Conservation (phyloP, 2,329 filamentous ascomycete genomes). For the Colletotrichum liriopes region DNA sequence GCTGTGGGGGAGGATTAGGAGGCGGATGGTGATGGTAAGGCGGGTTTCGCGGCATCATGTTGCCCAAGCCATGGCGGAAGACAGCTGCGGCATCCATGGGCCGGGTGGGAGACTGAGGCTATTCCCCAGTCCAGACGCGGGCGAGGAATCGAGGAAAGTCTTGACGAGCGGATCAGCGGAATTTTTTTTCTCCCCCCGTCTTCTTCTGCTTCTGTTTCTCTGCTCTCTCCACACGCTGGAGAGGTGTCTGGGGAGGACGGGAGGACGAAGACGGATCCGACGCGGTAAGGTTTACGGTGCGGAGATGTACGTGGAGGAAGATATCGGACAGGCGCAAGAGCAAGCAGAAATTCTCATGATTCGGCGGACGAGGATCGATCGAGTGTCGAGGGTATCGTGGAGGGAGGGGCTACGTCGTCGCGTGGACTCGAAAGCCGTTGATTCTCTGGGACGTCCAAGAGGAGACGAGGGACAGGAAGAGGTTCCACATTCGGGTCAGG, state of each 20-base stretch:
- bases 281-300: slow-evolving; percentile 17
- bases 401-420: slow-evolving; percentile 23
- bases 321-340: slow-evolving; percentile 18
- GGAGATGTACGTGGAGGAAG: slow-evolving; percentile 15
- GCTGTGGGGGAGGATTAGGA: slow-evolving; percentile 44
- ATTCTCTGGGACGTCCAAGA: slow-evolving; percentile 17
- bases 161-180: neutral
- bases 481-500: slow-evolving; percentile 19
- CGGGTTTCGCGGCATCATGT: slow-evolving; percentile 45
- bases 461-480: slow-evolving; percentile 29
- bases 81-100: slow-evolving; percentile 73
- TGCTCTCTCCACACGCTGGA: neutral
- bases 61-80: slow-evolving; percentile 68
- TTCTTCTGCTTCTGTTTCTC: neutral
- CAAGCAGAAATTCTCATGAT: slow-evolving; percentile 32
- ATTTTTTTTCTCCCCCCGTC: too few relatives aligned
- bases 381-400: slow-evolving; percentile 33
- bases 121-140: slow-evolving; percentile 18
- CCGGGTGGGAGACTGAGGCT: slow-evolving; percentile 40
- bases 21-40: slow-evolving; percentile 46
- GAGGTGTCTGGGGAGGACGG: neutral
- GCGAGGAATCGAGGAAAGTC: neutral
- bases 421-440: slow-evolving; percentile 33
- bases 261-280: neutral
- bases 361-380: slow-evolving; percentile 1